Base-by-base conservation (phyloP, 495 filamentous ascomycete genomes). In the Thermochaetoides thermophila region DNA sequence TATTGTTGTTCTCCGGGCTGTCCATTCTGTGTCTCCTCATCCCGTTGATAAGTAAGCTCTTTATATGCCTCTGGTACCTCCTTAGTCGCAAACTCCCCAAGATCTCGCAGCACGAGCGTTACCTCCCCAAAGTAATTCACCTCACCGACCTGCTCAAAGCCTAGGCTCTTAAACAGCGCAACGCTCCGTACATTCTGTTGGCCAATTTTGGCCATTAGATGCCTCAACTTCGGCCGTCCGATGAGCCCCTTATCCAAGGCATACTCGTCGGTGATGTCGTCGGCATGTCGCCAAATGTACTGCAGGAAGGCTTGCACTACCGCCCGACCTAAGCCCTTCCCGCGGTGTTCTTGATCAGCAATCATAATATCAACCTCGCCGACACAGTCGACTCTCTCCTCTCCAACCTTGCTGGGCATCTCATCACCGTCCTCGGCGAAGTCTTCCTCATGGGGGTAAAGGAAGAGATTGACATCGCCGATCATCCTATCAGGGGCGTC, bases 361-460 rank as follows among this genome's bases (percentile, higher is more conserved):
- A 94, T 78, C 85, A 94, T 94, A 37, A 94, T 68, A 57, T 92
- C 84, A 26, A 94, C 50, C 39, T 93, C 85, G 13, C 81, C 85
- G 14, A 77, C 50, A n/a, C n/a, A n/a, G n/a, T n/a, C n/a, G 23
- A 74, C 50, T 10, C 53, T 33, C 8, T 31, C 21, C 12, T 18
- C 19, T 7, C 12, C 24, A 9, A 10, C 18, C 9, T 18, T 7
- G 6, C 17, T 34, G 17, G 12, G 17, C 12, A 6, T 17, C 6
- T 52, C 37, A 14, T 39, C 25, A 0, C 31, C 31, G 9, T 25
- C 46, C 3, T 47, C 52, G 5, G 50, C 42, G 0, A 46, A 46
- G 8, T 57, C 60, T 3, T 49, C 44, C n/a, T 63, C 57, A 32
- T 51, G 50, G 0, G 56, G 52, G 13, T 64, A 68, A 4, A 93